A percentile compares a stretch with the other conserved stretches of the same genome.
These are phyloP conservation scores for Rhodotorula diobovata DNA, from an alignment of 768 basidiomycete species.

Conservation along the genomic window DNA sequence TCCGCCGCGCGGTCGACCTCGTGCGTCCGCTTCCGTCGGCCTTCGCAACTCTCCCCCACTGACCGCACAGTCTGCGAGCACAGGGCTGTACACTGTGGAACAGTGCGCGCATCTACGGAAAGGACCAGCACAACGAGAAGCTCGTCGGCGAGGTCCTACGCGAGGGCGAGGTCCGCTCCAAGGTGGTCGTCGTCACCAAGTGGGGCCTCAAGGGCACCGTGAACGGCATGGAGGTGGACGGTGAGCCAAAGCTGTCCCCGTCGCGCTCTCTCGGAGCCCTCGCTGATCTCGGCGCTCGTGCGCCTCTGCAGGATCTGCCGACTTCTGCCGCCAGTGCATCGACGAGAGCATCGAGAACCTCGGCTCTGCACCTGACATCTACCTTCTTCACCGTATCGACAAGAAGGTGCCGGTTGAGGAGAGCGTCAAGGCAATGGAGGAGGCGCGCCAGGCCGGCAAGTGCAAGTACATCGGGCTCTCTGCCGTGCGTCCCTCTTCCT, in stretches of 20 bases:
- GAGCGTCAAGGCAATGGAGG: slow-evolving; percentile 49
- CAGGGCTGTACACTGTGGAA: slow-evolving; percentile 6
- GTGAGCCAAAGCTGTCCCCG: too few relatives aligned
- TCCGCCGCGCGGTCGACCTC: slow-evolving; percentile 16
- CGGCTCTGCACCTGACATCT: slow-evolving; percentile 11
- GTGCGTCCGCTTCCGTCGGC: background rate
- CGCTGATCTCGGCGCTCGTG: too few relatives aligned
- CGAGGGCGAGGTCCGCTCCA: slow-evolving; percentile 8
- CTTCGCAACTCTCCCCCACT: background rate
- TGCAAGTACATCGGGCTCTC: slow-evolving; percentile 61
- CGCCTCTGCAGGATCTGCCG: slow-evolving; percentile 1
- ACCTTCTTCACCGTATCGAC: slow-evolving; percentile 18
- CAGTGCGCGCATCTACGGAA: slow-evolving; percentile 8
- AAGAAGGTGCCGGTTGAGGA: slow-evolving; percentile 27
- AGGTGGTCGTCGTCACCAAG: slow-evolving; percentile 17
- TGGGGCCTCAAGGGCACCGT: background rate
- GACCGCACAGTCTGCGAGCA: background rate
- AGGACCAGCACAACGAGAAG: slow-evolving; percentile 17
- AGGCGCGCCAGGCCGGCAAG: slow-evolving; percentile 56
- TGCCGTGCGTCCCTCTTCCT: slow-evolving; percentile 51
- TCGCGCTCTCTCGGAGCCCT: too few relatives aligned
- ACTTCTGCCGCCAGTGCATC: slow-evolving; percentile 1
- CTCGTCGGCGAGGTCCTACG: slow-evolving; percentile 17
- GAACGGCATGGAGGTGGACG: background rate
- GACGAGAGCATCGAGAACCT: slow-evolving; percentile 10